Evolutionary conservation across 2,329 filamentous ascomycete genomes (phyloP).

Genomic region (Aspergillus amoenus): DNA sequence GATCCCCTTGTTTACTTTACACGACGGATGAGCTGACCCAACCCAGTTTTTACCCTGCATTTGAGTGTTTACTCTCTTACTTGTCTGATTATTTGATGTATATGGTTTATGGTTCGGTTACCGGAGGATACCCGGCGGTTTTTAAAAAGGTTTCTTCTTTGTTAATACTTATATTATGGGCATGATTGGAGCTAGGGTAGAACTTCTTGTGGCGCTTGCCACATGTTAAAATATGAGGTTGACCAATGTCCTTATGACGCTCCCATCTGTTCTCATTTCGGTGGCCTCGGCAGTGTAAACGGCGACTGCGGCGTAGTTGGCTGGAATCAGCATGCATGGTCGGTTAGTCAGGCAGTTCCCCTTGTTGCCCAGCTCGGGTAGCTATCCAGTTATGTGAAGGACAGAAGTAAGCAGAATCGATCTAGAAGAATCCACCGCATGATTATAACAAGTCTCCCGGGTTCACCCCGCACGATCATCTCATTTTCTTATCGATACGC

Average conservation of each 20-base stretch:
- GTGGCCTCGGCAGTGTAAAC: too few species aligned
- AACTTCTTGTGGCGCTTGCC: neutral
- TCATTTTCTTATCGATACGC: neutral
- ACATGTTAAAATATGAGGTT: too few species aligned
- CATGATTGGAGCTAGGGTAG: slow-evolving; percentile 2
- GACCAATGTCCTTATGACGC: too few species aligned
- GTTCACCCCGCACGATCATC: neutral
- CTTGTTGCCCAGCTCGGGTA: too few species aligned
- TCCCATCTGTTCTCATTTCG: too few species aligned
- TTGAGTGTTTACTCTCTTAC: slow-evolving; percentile 26
- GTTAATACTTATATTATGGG: slow-evolving; percentile 6
- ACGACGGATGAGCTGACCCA: slow-evolving; percentile 12
- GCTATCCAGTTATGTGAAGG: neutral
- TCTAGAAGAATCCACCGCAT: neutral
- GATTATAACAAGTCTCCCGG: neutral
- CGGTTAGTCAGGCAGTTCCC: too few species aligned
- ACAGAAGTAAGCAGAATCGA: neutral
- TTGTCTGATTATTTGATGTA: slow-evolving; percentile 7
- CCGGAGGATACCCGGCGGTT: slow-evolving; percentile 8
- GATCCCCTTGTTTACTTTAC: neutral
- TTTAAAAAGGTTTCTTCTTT: slow-evolving; percentile 8
- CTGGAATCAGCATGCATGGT: too few species aligned
- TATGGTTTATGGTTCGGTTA: slow-evolving; percentile 2
- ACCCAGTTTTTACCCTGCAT: slow-evolving; percentile 48
- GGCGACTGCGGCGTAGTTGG: too few species aligned